Evolutionary conservation across 2,329 filamentous ascomycete species (phyloP).

Genomic region (Curvularia sp.): DNA sequence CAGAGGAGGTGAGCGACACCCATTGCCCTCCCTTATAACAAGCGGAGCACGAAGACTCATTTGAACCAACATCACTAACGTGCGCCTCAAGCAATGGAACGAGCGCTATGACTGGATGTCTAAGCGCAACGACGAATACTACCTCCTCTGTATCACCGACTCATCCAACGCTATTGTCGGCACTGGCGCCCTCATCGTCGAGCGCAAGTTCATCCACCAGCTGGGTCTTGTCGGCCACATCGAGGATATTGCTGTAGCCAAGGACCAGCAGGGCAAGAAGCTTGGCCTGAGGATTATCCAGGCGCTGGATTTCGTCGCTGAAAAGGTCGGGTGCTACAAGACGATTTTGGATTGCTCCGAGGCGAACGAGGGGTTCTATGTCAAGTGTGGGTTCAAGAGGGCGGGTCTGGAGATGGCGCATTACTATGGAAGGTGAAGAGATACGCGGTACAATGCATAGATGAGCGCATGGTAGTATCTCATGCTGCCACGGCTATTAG

Average conservation of each 20-base stretch:
- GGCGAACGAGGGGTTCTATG: slow-evolving; percentile 95
- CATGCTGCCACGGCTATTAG: slow-evolving; percentile 6
- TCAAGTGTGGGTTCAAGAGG: slow-evolving; percentile 94
- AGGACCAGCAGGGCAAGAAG: slow-evolving; percentile 97
- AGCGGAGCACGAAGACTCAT: not conserved
- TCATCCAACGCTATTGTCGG: slow-evolving; percentile 76
- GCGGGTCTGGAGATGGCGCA: slow-evolving; percentile 97
- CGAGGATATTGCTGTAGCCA: slow-evolving; percentile 94
- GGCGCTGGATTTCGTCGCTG: slow-evolving; percentile 86
- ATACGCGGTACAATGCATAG: not conserved
- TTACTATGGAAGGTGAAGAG: slow-evolving; percentile 67
- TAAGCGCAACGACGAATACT: slow-evolving; percentile 78
- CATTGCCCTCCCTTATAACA: not conserved
- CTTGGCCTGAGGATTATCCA: slow-evolving; percentile 91
- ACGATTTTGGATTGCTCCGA: slow-evolving; percentile 96
- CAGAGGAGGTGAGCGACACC: slow-evolving; percentile 60
- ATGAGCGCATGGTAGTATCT: not conserved
- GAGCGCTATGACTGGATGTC: slow-evolving; percentile 84
- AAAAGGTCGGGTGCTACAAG: slow-evolving; percentile 93
- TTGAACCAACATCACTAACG: not conserved
- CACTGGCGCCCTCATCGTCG: slow-evolving; percentile 86
- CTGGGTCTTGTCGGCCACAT: slow-evolving; percentile 90
- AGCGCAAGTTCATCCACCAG: slow-evolving; percentile 90
- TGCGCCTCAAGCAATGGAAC: slow-evolving; percentile 62
- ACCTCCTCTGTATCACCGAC: slow-evolving; percentile 85